A percentile compares a stretch with the other conserved stretches of the same genome.
Evolutionary conservation across 1,284 basidiomycete species (phyloP).

Genomic region (Ganoderma multipileum): DNA sequence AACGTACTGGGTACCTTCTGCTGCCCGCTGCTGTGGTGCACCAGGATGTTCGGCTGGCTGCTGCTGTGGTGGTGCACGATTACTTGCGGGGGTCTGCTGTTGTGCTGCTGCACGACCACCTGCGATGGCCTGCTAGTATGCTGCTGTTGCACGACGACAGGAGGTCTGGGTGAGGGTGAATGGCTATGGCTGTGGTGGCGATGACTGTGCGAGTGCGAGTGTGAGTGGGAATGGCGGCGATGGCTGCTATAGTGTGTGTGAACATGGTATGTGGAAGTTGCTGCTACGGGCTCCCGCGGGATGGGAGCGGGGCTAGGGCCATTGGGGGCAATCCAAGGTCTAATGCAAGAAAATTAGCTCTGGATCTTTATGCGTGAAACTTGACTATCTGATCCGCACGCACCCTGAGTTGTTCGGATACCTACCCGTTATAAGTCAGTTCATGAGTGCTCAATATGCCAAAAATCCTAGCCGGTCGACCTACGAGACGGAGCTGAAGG

Average conservation of each 20-base stretch:
- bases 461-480: neutral
- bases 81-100: neutral
- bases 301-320: slow-evolving; percentile 12
- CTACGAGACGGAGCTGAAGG: slow-evolving; percentile 7
- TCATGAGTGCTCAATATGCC: neutral
- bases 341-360: slow-evolving; percentile 1
- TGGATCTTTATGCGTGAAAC: neutral
- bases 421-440: neutral
- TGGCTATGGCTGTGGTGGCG: slow-evolving; percentile 10
- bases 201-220: slow-evolving; percentile 22
- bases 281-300: slow-evolving; percentile 19
- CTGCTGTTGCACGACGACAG: slow-evolving; percentile 2
- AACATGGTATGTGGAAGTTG: neutral
- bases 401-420: slow-evolving; percentile 16
- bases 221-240: slow-evolving; percentile 23
- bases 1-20: slow-evolving; percentile 13
- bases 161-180: slow-evolving; percentile 11
- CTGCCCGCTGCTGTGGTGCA: slow-evolving; percentile 6
- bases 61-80: neutral
- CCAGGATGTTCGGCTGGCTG: neutral
- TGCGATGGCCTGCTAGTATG: slow-evolving; percentile 4
- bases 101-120: neutral
- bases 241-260: slow-evolving; percentile 24
- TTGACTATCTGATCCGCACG: neutral
- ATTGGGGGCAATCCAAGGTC: slow-evolving; percentile 20